Percentiles rank a stretch among this genome's conserved stretches.
These are phyloP conservation scores for Daedaleopsis sinensis DNA, from an alignment of 768 basidiomycete species.

Conservation along the genomic window DNA sequence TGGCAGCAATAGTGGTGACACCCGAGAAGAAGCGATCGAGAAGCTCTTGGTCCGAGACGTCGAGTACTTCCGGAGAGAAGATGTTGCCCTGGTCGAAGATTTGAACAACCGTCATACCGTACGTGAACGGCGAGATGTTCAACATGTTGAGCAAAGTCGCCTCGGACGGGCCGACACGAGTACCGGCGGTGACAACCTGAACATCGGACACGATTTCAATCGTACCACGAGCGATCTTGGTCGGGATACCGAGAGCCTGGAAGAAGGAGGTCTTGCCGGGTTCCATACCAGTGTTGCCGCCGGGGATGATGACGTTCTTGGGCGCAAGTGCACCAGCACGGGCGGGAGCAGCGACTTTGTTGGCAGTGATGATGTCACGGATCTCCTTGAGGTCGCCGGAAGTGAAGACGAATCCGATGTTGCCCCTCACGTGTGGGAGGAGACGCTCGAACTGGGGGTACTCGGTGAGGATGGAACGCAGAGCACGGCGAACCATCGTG, in stretches of 20 bases:
- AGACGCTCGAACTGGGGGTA: slow-evolving; percentile 95
- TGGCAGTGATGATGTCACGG: slow-evolving; percentile 90
- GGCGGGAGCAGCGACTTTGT: slow-evolving; percentile 98
- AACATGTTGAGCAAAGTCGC: slow-evolving; percentile 99
- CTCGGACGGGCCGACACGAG: slow-evolving; percentile 95
- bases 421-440: slow-evolving; percentile 93
- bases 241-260: slow-evolving; percentile 99
- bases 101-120: slow-evolving; percentile 98
- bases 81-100: slow-evolving; percentile 94
- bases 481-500: slow-evolving; percentile 99
- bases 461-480: slow-evolving; percentile 88
- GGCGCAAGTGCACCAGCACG: slow-evolving; percentile 97
- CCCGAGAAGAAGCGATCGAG: slow-evolving; percentile 90
- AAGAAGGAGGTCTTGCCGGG: slow-evolving; percentile 99
- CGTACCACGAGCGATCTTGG: slow-evolving; percentile 99
- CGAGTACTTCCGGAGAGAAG: slow-evolving; percentile 89
- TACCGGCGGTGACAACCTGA: slow-evolving; percentile 90
- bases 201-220: slow-evolving; percentile 99
- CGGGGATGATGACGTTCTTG: slow-evolving; percentile 89
- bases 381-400: slow-evolving; percentile 89
- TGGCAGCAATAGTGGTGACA: slow-evolving; percentile 93
- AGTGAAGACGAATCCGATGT: slow-evolving; percentile 99
- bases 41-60: slow-evolving; percentile 90
- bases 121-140: slow-evolving; percentile 99
- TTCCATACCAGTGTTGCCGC: slow-evolving; percentile 99